Base-by-base conservation (phyloP, 164 flowering plant genomes). In the Malania oleifera region DNA sequence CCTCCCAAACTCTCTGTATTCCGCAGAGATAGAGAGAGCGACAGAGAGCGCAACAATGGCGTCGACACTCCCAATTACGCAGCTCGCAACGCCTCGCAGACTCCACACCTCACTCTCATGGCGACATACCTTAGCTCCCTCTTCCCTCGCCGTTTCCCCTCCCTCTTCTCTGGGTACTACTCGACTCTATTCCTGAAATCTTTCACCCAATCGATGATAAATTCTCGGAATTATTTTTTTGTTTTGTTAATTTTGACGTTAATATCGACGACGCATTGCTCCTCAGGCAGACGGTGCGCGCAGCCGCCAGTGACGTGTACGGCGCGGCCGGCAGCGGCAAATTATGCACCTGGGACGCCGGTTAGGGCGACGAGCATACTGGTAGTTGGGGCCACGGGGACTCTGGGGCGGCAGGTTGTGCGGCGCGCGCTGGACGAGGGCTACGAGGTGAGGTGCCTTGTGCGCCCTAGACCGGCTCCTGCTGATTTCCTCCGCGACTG, bases 401-500 rank as follows among this genome's bases (percentile, higher is more conserved):
- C 97, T 7, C 77, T 93, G 40, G 99, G 99, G 19, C 77, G 99
- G 54, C 99, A 93, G 74, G 61, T 93, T 18, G 98, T 93, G 52
- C 72, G 98, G 70, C 68, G 95, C 22, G 98, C 97, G 1, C 65
- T 93, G 25, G 97, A 93, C 61, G 99, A 93, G 72, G 99, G 99
- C 37, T 93, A 93, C 55, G 99, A 93, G 26, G 99, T 93, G 5
- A 71, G 97, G 62, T 93, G 99, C 64, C 89, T 93, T 52, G 99
- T 93, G 2, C 69, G 99, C 65, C 97, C 99, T 24, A 67, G 97
- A 25, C 96, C 99, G 24, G 91, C 92, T 31, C 99, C 99, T 52
- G 99, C 99, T 60, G 99, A 93, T 61, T 93, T 93, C 57, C 96
- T 93, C 56, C 95, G 99, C n/a, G 96, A 93, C 66, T 93, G 99